Conservation (phyloP, 106 monocot genomes). For the Cymbidium sinense region DNA sequence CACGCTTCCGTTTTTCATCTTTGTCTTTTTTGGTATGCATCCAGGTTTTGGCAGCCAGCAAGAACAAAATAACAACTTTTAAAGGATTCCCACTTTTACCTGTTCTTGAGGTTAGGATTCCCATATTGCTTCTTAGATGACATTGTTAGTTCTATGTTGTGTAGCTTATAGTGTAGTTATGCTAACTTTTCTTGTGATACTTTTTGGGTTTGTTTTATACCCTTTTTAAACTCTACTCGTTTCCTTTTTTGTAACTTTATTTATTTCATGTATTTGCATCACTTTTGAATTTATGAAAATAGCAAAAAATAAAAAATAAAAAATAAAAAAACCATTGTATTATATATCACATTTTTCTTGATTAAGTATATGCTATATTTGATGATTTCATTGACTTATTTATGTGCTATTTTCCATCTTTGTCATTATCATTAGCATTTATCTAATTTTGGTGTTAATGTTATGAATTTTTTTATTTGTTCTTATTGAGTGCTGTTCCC, state of each 20-base stretch:
- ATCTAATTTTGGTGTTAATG: background rate
- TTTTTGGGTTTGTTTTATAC: background rate
- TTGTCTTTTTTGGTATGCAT: constrained; percentile 5
- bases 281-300: background rate
- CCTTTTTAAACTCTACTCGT: background rate
- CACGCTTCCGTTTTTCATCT: background rate
- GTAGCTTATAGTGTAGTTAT: background rate
- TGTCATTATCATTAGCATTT: background rate
- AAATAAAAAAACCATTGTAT: background rate
- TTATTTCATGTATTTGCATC: background rate
- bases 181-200: background rate
- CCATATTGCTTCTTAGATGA: background rate
- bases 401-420: background rate
- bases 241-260: background rate
- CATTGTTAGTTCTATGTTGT: background rate
- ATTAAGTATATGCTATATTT: background rate
- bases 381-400: background rate
- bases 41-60: constrained; percentile 94
- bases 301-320: no score
- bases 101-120: constrained; percentile 68
- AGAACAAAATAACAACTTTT: constrained; percentile 85
- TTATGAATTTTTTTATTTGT: background rate
- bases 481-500: background rate
- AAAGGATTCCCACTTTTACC: constrained; percentile 87
- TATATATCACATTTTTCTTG: background rate